A percentile compares a stretch with the other conserved stretches of the same genome.
These are phyloP conservation scores for Hypoxylon sp. DNA, from an alignment of 2,329 filamentous ascomycete species.

Conservation along the genomic window DNA sequence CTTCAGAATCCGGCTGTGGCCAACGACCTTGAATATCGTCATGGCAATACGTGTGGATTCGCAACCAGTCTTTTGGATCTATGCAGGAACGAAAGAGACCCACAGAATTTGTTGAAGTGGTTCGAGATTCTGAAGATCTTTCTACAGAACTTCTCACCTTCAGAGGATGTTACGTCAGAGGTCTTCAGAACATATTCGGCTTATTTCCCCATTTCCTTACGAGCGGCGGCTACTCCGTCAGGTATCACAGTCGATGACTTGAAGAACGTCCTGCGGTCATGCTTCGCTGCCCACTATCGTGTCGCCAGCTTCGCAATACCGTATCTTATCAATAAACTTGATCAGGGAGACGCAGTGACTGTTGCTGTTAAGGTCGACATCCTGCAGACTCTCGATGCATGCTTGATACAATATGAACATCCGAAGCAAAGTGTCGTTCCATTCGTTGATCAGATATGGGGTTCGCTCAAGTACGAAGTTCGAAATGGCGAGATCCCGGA, in stretches of 20 bases:
- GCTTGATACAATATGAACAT: constrained; percentile 63
- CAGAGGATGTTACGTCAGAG: constrained; percentile 61
- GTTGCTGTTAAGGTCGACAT: constrained; percentile 73
- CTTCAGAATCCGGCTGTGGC: constrained; percentile 59
- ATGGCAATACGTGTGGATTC: constrained; percentile 61
- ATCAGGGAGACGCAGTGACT: constrained; percentile 70
- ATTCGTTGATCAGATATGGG: constrained; percentile 66
- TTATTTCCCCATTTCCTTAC: constrained; percentile 72
- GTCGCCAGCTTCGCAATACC: constrained; percentile 63
- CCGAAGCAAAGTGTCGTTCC: constrained; percentile 63
- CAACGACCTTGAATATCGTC: constrained; percentile 60
- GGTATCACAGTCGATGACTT: constrained; percentile 69
- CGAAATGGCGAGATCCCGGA: constrained; percentile 72
- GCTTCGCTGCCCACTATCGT: constrained; percentile 65
- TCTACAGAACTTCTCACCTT: constrained; percentile 60
- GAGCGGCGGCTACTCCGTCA: constrained; percentile 62
- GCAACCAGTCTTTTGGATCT: constrained; percentile 64
- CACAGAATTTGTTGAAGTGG: constrained; percentile 69
- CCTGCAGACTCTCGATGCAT: constrained; percentile 67
- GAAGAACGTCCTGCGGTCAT: constrained; percentile 65
- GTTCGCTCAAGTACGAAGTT: constrained; percentile 73
- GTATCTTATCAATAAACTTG: constrained; percentile 69
- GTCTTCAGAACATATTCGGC: constrained; percentile 69
- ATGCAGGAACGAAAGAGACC: constrained; percentile 68
- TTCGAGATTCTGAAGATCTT: constrained; percentile 64